Base-by-base conservation (phyloP, 192 early-diverging fungal species). In the Podila horticola region DNA sequence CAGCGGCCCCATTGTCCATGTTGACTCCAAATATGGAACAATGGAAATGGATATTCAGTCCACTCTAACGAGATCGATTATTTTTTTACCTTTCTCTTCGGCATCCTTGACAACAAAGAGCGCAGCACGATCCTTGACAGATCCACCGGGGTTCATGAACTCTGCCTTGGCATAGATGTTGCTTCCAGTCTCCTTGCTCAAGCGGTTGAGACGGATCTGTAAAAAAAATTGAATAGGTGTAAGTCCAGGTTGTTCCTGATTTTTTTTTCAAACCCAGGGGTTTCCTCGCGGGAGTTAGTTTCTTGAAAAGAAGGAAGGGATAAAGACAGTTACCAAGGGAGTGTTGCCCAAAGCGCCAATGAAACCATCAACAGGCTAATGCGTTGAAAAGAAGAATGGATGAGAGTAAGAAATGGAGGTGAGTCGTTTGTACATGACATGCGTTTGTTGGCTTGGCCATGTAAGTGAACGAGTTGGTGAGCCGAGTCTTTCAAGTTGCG, bases 61-160 rank as follows among this genome's bases (percentile, higher is more conserved):
- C 41, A 45, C 15, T 1, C 4, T 45, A 2, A 3, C 41, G 41
- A 15, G 12, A 6, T 11, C 31, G 31, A 24, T 12, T 48, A 33
- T 20, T 6, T 29, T 12, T 17, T 15, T 67, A 86, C 85, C 85
- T 65, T 79, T 86, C 66, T 94, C 89, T 79, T 99, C 98, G 33
- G 98, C 97, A 65, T 97, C 91, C 86, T 98, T 93, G 24, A 99
- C 94, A 0, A 99, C 95, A 83, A 88, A 97, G 33, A 98, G 87
- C 0, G 98, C 98, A 7, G 97, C 95, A 28, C 98, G 91, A 85
- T 99, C 98, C 88, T 99, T 99, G 72, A 98, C 96, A 20, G 94
- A 95, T 3, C 97, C 97, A 41, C 95, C 94, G 7, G 97, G 97
- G 85, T 99, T 98, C 96, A 97, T 95, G 83, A 93, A 97, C 88